Evolutionary conservation across 768 basidiomycete species (phyloP).

Genomic region (Porphyrellus cyaneotinctus): DNA sequence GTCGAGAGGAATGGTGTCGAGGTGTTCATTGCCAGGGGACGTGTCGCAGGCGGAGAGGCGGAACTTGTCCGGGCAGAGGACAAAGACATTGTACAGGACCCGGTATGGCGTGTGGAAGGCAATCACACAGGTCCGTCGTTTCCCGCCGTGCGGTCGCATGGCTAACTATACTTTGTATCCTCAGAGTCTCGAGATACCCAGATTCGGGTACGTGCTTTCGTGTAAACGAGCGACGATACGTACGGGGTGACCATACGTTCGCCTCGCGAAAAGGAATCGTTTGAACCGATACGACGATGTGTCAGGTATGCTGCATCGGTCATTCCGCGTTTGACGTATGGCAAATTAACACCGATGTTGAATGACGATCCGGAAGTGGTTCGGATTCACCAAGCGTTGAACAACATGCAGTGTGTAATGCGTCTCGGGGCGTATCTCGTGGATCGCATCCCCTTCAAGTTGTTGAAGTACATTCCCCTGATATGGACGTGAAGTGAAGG

Average conservation of each 20-base stretch:
- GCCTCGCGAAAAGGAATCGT: no score
- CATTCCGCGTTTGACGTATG: slow-evolving; percentile 22
- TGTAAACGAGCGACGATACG: neutral
- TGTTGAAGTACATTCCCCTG: no score
- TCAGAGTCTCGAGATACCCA: slow-evolving; percentile 83
- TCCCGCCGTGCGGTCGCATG: neutral
- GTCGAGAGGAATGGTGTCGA: slow-evolving; percentile 75
- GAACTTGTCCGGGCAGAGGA: neutral
- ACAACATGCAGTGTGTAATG: slow-evolving; percentile 19
- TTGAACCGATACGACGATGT: no score
- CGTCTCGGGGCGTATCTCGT: no score
- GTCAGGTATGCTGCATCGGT: slow-evolving; percentile 25
- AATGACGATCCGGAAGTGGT: slow-evolving; percentile 21
- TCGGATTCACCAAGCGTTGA: slow-evolving; percentile 13
- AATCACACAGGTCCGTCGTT: slow-evolving; percentile 67
- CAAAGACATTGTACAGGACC: slow-evolving; percentile 60
- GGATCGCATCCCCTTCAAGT: no score
- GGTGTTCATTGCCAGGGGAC: slow-evolving; percentile 40
- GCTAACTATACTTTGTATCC: neutral
- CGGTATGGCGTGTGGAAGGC: slow-evolving; percentile 86
- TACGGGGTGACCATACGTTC: no score
- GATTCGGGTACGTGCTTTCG: slow-evolving; percentile 60
- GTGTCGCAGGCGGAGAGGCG: neutral
- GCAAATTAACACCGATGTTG: slow-evolving; percentile 23
- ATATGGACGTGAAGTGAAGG: slow-evolving; percentile 35